phyloP scores from a whole-genome alignment of 164 flowering plant species.

The Litsea cubeba region DNA sequence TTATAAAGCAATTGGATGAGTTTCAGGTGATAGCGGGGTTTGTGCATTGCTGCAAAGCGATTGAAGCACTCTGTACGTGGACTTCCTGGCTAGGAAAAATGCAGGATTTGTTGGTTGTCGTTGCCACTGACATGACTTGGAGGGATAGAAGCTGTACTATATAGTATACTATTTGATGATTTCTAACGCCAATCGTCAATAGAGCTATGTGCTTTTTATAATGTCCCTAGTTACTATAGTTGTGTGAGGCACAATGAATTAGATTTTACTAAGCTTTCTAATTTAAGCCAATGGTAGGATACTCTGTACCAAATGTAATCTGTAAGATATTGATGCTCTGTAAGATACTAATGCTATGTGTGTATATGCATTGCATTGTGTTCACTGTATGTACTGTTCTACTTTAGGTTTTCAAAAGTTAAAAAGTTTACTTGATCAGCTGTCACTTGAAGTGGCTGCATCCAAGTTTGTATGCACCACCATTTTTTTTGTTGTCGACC shows the following conservation, averaged over 20 bases:
- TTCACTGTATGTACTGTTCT: neutral
- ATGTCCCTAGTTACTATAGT: neutral
- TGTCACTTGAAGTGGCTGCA: neutral
- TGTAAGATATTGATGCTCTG: neutral
- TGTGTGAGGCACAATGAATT: neutral
- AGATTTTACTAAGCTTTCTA: neutral
- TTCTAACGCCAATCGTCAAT: neutral
- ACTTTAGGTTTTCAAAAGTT: neutral
- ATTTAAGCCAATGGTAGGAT: neutral
- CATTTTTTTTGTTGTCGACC: neutral
- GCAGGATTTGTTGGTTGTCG: neutral
- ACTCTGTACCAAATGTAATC: neutral
- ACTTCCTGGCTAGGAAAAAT: too few relatives aligned
- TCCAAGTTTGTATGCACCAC: neutral
- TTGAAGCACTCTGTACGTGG: too few relatives aligned
- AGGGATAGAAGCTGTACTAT: neutral
- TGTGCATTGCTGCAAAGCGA: too few relatives aligned
- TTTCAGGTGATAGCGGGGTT: too few relatives aligned
- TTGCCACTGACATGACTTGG: neutral
- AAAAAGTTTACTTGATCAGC: neutral
- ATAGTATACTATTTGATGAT: neutral
- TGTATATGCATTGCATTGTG: neutral
- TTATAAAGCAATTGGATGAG: too few relatives aligned
- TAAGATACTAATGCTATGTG: neutral
- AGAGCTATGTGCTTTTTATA: neutral